Evolutionary conservation across 257 asterid species (phyloP).

Genomic region (Plantago ovata): DNA sequence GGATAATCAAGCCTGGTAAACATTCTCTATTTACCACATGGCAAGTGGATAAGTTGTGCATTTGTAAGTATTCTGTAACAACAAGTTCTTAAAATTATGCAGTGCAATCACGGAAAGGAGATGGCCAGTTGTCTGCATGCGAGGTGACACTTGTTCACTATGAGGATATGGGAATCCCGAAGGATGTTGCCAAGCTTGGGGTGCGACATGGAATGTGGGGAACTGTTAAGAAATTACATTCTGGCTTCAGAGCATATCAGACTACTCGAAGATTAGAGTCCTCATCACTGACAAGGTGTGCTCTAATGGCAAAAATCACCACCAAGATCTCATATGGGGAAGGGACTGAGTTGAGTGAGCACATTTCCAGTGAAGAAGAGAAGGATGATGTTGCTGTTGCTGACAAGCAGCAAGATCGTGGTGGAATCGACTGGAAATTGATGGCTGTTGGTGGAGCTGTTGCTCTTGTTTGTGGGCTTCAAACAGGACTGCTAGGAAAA

Average conservation of each 20-base stretch:
- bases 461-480: conserved; percentile 66
- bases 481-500: conserved; percentile 62
- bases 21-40: not conserved
- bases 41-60: not conserved
- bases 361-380: conserved; percentile 27
- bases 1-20: conserved; percentile 70
- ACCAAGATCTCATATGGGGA: conserved; percentile 29
- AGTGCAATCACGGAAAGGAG: conserved; percentile 79
- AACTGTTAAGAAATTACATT: conserved; percentile 83
- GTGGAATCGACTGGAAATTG: conserved; percentile 62
- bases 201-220: conserved; percentile 99
- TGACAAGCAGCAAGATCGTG: conserved; percentile 17
- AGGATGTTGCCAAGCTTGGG: conserved; percentile 87
- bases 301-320: conserved; percentile 47
- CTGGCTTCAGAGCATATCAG: conserved; percentile 81
- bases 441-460: conserved; percentile 69
- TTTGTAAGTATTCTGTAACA: not conserved
- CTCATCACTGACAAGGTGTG: conserved; percentile 37
- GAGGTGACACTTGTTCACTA: conserved; percentile 82
- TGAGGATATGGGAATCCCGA: conserved; percentile 98
- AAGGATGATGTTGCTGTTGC: conserved; percentile 22
- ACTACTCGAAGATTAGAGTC: conserved; percentile 37
- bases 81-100: conserved; percentile 14
- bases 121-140: conserved; percentile 69
- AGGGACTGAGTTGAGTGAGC: conserved; percentile 29